Conservation (phyloP, 257 asterid genomes). For the Salvia hispanica region DNA sequence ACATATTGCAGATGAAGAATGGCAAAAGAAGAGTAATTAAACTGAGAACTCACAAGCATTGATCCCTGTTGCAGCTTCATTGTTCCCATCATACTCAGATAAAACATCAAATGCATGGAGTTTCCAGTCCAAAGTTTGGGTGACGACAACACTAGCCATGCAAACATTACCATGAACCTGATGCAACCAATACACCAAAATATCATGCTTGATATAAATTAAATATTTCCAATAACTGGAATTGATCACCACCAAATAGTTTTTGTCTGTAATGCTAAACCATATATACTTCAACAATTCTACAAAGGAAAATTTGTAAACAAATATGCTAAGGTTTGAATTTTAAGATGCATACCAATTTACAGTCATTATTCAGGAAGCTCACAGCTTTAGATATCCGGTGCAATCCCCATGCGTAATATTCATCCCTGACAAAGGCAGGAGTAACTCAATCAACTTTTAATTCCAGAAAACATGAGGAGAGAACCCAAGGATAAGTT, state of each 20-base stretch:
- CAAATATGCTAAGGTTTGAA: background rate
- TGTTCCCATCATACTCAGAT: no score
- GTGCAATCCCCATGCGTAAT: conserved; percentile 97
- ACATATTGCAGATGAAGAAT: no score
- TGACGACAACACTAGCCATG: no score
- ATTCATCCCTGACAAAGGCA: conserved; percentile 75
- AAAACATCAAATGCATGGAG: no score
- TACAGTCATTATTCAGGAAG: conserved; percentile 98
- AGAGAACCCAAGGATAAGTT: conserved; percentile 21
- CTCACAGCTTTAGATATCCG: conserved; percentile 99
- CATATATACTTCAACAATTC: conserved; percentile 21
- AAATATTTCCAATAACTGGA: conserved; percentile 21
- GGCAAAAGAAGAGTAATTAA: no score
- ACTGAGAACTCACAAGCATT: no score
- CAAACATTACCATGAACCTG: no score
- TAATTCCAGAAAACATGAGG: conserved; percentile 29
- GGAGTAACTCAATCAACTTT: conserved; percentile 24
- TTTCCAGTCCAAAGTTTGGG: no score
- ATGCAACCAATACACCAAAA: background rate
- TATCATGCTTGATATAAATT: conserved; percentile 9
- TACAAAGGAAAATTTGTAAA: conserved; percentile 23
- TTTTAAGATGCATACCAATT: conserved; percentile 64
- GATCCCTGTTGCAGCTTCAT: no score
- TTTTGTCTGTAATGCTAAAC: conserved; percentile 20
- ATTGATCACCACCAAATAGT: conserved; percentile 14